Conservation (phyloP, 2,329 filamentous ascomycete species). For the Cladosporium sp. region DNA sequence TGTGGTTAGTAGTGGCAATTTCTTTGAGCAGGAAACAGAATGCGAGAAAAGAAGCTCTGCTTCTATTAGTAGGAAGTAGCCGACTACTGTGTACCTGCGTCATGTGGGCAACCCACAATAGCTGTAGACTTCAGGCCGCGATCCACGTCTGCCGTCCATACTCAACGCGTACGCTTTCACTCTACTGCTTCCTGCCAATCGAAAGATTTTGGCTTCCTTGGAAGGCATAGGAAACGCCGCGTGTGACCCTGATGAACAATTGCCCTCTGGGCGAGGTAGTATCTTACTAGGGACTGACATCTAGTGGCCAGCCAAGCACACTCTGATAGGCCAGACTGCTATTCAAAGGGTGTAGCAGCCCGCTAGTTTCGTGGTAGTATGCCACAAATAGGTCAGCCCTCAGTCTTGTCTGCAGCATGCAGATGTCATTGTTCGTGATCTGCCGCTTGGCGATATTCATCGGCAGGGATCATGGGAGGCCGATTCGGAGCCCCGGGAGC, state of each 20-base stretch:
- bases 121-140: background rate
- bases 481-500: background rate
- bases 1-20: background rate
- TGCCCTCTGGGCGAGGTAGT: background rate
- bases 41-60: background rate
- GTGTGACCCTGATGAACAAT: background rate
- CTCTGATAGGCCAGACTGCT: background rate
- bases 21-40: background rate
- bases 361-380: background rate
- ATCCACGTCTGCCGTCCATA: background rate
- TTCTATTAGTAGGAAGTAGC: background rate
- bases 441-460: constrained; percentile 12
- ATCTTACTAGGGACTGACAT: background rate
- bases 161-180: background rate
- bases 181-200: background rate
- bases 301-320: background rate
- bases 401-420: background rate
- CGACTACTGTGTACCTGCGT: constrained; percentile 8
- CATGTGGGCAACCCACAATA: constrained; percentile 4
- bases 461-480: background rate
- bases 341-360: background rate
- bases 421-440: constrained; percentile 12
- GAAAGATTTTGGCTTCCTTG: background rate
- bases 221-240: background rate
- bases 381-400: background rate